Evolutionary conservation across 257 asterid species (phyloP).

Genomic region (Plantago ovata): DNA sequence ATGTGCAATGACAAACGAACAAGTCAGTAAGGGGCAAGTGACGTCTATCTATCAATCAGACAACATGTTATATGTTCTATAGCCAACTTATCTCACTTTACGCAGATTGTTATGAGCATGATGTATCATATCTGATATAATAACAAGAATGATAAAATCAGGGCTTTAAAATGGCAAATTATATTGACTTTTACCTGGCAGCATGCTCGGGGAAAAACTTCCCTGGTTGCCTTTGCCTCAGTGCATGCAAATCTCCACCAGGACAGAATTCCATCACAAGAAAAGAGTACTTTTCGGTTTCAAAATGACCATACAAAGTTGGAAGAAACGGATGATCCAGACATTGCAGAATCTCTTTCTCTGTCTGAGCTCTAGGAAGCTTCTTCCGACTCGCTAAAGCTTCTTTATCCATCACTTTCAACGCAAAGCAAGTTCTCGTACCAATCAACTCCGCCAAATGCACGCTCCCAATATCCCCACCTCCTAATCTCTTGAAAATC

Average conservation of each 20-base stretch:
- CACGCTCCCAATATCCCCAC: conserved; percentile 65
- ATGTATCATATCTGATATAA: no score
- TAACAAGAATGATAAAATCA: no score
- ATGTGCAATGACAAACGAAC: no score
- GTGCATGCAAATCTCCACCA: conserved; percentile 65
- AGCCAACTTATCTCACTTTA: no score
- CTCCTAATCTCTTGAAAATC: conserved; percentile 46
- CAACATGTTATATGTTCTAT: no score
- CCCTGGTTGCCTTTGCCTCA: conserved; percentile 60
- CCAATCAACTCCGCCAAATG: conserved; percentile 57
- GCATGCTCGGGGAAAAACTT: conserved; percentile 53
- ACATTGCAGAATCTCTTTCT: conserved; percentile 56
- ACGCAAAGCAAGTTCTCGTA: conserved; percentile 54
- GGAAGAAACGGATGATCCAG: conserved; percentile 70
- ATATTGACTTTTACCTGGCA: no score
- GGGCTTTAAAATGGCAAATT: no score
- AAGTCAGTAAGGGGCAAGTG: no score
- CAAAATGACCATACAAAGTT: conserved; percentile 55
- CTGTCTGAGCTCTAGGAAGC: conserved; percentile 60
- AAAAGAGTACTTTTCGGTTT: conserved; percentile 55
- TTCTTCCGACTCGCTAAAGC: conserved; percentile 53
- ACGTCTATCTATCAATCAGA: no score
- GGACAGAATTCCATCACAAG: conserved; percentile 69
- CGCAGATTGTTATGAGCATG: no score
- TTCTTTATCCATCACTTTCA: conserved; percentile 68